Evolutionary conservation across 2,329 filamentous ascomycete genomes (phyloP).

Genomic region (Trichophyton verrucosum): DNA sequence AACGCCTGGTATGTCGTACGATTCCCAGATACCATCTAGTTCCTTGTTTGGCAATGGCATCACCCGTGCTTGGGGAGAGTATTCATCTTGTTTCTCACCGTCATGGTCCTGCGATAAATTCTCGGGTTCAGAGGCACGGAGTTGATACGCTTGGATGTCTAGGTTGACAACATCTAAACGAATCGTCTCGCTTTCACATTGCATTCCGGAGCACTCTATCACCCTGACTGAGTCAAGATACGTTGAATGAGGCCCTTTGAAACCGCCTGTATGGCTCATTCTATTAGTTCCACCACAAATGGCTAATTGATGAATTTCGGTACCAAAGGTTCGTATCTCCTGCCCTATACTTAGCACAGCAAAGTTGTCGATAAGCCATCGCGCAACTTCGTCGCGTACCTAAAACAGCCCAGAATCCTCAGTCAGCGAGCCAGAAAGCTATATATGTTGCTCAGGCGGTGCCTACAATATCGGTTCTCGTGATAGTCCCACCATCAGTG

Average conservation of each 20-base stretch:
- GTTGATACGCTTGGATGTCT: conserved; percentile 33
- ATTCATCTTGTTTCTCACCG: conserved; percentile 15
- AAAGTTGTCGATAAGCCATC: conserved; percentile 27
- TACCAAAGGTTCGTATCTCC: conserved; percentile 22
- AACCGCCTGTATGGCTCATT: conserved; percentile 14
- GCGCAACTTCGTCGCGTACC: conserved; percentile 27
- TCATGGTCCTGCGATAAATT: conserved; percentile 13
- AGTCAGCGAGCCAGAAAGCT: background rate
- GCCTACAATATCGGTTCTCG: conserved; percentile 24
- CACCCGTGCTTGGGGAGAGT: conserved; percentile 22
- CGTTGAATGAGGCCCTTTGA: conserved; percentile 17
- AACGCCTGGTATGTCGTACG: conserved; percentile 17
- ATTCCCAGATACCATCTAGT: conserved; percentile 34
- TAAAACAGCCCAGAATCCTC: conserved; percentile 7
- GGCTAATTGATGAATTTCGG: background rate
- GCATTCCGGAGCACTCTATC: conserved; percentile 27
- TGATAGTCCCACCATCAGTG: conserved; percentile 16
- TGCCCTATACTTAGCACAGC: conserved; percentile 24
- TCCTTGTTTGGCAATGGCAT: conserved; percentile 27
- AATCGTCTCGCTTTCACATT: conserved; percentile 18
- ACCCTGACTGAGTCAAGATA: conserved; percentile 26
- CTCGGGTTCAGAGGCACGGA: conserved; percentile 14
- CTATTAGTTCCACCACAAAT: background rate
- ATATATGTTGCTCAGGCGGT: background rate
- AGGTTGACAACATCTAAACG: conserved; percentile 25